Conservation (phyloP, 345 rosid species). For the Populus euphratica region DNA sequence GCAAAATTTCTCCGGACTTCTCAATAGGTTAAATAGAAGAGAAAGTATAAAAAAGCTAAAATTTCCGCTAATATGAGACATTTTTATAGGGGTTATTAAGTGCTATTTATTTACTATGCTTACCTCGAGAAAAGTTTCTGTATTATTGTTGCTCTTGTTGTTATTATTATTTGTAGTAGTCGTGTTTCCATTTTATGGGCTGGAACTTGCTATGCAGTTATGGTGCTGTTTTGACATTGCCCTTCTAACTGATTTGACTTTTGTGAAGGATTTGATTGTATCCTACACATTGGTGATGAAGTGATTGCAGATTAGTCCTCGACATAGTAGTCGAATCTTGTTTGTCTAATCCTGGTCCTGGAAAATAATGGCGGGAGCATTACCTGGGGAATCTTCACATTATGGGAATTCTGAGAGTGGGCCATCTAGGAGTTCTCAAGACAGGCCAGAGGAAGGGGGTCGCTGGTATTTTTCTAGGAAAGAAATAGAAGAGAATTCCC, state of each 20-base stretch:
- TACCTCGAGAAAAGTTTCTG: background rate
- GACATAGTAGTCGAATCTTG: background rate
- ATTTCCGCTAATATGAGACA: background rate
- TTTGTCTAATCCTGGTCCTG: background rate
- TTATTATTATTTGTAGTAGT: background rate
- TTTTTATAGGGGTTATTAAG: background rate
- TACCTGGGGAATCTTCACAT: constrained; percentile 18
- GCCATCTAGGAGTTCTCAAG: constrained; percentile 45
- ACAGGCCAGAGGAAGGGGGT: constrained; percentile 49
- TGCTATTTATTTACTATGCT: background rate
- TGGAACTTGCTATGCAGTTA: too few species aligned
- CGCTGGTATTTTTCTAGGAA: constrained; percentile 85
- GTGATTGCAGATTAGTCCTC: background rate
- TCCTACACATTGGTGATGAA: background rate
- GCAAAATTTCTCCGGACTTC: background rate
- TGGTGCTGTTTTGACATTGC: too few species aligned
- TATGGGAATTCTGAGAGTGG: constrained; percentile 45
- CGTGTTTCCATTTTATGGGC: background rate
- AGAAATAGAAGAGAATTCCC: constrained; percentile 82
- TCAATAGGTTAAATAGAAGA: background rate
- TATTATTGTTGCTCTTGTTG: background rate
- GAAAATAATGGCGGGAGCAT: background rate
- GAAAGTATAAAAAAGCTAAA: background rate
- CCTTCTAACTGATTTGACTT: background rate
- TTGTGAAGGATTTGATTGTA: background rate